phyloP scores from a whole-genome alignment of 495 filamentous ascomycete genomes.

The Aspergillus carlsbadensis region DNA sequence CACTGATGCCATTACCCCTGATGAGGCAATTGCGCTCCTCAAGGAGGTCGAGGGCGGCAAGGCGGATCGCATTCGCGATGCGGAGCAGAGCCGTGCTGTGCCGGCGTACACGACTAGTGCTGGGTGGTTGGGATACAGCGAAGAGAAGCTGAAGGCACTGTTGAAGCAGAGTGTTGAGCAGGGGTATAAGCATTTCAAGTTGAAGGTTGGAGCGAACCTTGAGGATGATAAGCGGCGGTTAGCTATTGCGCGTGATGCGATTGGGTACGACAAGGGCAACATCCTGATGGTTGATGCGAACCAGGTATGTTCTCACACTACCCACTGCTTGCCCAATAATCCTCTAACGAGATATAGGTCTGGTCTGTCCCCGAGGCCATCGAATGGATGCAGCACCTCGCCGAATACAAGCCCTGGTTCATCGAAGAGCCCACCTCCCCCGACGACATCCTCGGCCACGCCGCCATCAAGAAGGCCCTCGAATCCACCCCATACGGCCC shows the following conservation, averaged over 20 bases:
- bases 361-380: conserved; percentile 94
- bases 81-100: conserved; percentile 67
- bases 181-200: conserved; percentile 87
- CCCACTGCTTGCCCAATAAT: neutral
- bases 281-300: conserved; percentile 95
- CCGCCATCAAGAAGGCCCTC: conserved; percentile 77
- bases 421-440: conserved; percentile 96
- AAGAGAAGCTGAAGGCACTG: conserved; percentile 76
- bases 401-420: conserved; percentile 90
- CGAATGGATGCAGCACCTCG: conserved; percentile 78
- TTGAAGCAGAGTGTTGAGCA: conserved; percentile 68
- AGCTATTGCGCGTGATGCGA: conserved; percentile 72
- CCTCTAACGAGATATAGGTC: conserved; percentile 40
- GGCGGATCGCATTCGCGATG: conserved; percentile 64
- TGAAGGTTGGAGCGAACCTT: conserved; percentile 78
- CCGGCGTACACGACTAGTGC: conserved; percentile 90
- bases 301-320: conserved; percentile 51
- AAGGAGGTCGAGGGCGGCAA: conserved; percentile 62
- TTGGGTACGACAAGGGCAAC: conserved; percentile 84
- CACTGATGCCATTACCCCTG: conserved; percentile 85
- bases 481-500: conserved; percentile 56
- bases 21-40: conserved; percentile 75
- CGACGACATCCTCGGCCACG: conserved; percentile 89
- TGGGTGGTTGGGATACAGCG: conserved; percentile 90
- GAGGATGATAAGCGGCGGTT: conserved; percentile 69